phyloP scores from a whole-genome alignment of 108 stramenopile species.

The Cylindrotheca closterium region DNA sequence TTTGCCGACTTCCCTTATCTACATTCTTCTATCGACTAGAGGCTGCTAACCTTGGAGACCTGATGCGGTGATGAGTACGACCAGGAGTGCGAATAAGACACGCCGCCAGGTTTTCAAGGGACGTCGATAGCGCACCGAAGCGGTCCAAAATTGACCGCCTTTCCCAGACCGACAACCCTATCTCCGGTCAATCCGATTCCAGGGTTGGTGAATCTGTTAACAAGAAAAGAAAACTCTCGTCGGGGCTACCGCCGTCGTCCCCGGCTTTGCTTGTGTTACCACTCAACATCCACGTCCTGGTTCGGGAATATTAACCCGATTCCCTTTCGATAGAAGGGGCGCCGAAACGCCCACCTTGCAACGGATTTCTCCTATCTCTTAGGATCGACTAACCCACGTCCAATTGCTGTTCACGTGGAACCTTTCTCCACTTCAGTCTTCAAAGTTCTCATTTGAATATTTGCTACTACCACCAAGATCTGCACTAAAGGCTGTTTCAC shows the following conservation, averaged over 20 bases:
- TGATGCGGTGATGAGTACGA: conserved; percentile 97
- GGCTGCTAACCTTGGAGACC: conserved; percentile 96
- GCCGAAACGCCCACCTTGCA: conserved; percentile 70
- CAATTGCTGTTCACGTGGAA: conserved; percentile 91
- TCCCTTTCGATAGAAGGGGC: conserved; percentile 90
- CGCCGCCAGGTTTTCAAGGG: conserved; percentile 89
- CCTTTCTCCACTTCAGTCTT: conserved; percentile 90
- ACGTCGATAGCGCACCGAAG: conserved; percentile 88
- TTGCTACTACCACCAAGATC: conserved; percentile 98
- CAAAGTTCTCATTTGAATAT: conserved; percentile 96
- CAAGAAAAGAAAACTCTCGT: conserved; percentile 94
- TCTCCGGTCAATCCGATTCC: conserved; percentile 90
- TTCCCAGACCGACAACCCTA: conserved; percentile 84
- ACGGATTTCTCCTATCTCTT: conserved; percentile 92
- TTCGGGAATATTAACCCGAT: conserved; percentile 93
- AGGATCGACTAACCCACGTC: conserved; percentile 90
- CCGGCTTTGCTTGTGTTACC: conserved; percentile 90
- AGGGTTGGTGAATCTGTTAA: conserved; percentile 85
- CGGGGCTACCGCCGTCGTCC: conserved; percentile 86
- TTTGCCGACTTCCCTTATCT: conserved; percentile 90
- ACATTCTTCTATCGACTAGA: conserved; percentile 98
- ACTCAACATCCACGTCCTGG: conserved; percentile 91
- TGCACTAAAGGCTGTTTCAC: conserved; percentile 93
- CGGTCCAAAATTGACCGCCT: conserved; percentile 81
- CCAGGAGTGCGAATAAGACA: conserved; percentile 86